Base-by-base conservation (phyloP, 176 grass and related monocot species). In the Raddia distichophylla region DNA sequence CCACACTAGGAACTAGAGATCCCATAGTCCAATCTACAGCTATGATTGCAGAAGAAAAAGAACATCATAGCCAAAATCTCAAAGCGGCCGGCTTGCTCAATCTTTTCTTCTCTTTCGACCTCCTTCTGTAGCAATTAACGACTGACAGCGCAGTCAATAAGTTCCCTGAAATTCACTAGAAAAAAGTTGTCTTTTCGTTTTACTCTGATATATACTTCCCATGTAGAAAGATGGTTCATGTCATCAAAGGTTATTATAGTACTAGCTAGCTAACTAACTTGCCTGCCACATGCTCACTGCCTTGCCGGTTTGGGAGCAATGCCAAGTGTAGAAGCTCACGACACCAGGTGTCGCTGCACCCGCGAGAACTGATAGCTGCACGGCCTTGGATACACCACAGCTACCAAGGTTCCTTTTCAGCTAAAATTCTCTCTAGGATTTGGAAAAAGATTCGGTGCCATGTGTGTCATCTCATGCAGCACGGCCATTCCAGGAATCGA, bases 361-460 rank as follows among this genome's bases (percentile, higher is more conserved):
- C 6, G 14, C 17, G 18, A 17, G 13, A 34, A 63, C 74, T 3
- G 19, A 48, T 8, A 48, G 32, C 18, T 19, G 53, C 56, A 46
- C 42, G 46, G 0, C n/a, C 6, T 47, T 64, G 60, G 45, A 78
- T 64, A 15, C 75, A 35, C 37, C 75, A 64, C 47, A 1, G 20
- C 74, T 16, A 60, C 15, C 60, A 60, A 15, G 5, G 40, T 10
- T 13, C 35, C 10, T 35, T 54, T 74, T 74, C 16, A 34, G 83
- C 18, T 62, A 78, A 71, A 78, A 71, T 64, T 49, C 19, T 57
- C 61, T 20, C 48, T 12, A 37, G 7, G 60, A 73, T 80, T 19
- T 48, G 68, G 76, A 80, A 60, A 5, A 5, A 86, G 77, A 80
- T 86, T 59, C 84, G 84, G 9, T 5, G 37, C 49, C 37, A 53